Evolutionary conservation across 768 basidiomycete species (phyloP).

Genomic region (Tricholomella constricta): DNA sequence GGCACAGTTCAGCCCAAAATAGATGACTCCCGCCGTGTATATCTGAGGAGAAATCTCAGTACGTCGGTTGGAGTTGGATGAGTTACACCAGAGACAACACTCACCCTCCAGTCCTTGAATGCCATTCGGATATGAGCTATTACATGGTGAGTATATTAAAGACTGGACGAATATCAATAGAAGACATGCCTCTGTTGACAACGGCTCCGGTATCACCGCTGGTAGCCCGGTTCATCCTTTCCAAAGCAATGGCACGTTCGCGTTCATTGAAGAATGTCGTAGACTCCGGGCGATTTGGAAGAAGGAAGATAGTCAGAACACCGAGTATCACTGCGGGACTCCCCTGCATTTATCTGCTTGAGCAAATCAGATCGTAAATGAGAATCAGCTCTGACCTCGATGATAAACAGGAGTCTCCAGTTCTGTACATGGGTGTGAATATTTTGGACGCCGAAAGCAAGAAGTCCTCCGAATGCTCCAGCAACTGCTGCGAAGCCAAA

Average conservation of each 20-base stretch:
- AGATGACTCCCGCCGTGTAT: conserved; percentile 69
- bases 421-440: conserved; percentile 47
- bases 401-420: conserved; percentile 71
- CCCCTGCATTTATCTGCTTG: conserved; percentile 43
- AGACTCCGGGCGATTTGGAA: conserved; percentile 74
- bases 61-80: neutral
- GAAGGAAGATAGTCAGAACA: conserved; percentile 49
- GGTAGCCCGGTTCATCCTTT: conserved; percentile 65
- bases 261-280: conserved; percentile 56
- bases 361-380: neutral
- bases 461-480: conserved; percentile 83
- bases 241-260: conserved; percentile 62
- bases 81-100: conserved; percentile 13
- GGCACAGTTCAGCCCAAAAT: conserved; percentile 77
- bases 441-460: conserved; percentile 80
- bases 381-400: conserved; percentile 50
- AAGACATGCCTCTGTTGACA: conserved; percentile 56
- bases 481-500: conserved; percentile 85
- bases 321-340: conserved; percentile 68
- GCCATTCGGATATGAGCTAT: conserved; percentile 65
- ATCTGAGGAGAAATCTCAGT: conserved; percentile 37
- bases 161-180: neutral
- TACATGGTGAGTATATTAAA: neutral
- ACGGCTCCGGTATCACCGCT: conserved; percentile 66
- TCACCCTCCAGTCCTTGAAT: conserved; percentile 71